Percentiles rank a stretch among this genome's conserved stretches.
Evolutionary conservation across 2,329 filamentous ascomycete species (phyloP).

Genomic region (Microsporum ferrugineum): DNA sequence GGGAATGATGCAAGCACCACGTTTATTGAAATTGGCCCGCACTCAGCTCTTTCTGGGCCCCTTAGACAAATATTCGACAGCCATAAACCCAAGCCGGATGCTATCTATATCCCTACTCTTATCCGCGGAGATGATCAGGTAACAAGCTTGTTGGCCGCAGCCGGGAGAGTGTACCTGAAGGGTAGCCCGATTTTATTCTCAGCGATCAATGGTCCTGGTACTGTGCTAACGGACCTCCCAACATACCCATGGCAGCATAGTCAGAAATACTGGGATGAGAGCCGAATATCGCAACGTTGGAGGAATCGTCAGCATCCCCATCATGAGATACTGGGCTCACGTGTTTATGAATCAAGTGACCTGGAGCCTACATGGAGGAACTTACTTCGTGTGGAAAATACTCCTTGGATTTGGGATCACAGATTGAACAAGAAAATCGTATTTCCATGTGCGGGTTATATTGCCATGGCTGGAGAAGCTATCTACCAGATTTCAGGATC

Average conservation of each 20-base stretch:
- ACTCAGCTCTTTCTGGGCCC: conserved; percentile 14
- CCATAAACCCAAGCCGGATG: background rate
- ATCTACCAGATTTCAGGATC: conserved; percentile 6
- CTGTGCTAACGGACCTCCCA: background rate
- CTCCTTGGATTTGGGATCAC: conserved; percentile 37
- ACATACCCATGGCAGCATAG: background rate
- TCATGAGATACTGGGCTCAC: conserved; percentile 19
- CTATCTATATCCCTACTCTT: conserved; percentile 3
- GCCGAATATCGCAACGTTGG: background rate
- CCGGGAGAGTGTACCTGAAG: conserved; percentile 6
- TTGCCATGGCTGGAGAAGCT: conserved; percentile 36
- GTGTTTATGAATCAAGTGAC: conserved; percentile 19
- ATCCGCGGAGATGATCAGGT: conserved; percentile 8
- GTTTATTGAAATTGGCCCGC: conserved; percentile 16
- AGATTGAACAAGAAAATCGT: conserved; percentile 28
- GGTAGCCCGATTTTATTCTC: background rate
- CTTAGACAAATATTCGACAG: conserved; percentile 12
- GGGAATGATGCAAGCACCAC: background rate
- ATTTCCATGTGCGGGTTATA: conserved; percentile 34
- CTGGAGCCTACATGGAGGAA: conserved; percentile 32
- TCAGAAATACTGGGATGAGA: background rate
- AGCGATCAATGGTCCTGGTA: background rate
- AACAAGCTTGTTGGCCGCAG: background rate
- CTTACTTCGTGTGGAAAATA: conserved; percentile 23
- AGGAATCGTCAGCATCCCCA: background rate